Evolutionary conservation across 2,329 filamentous ascomycete genomes (phyloP).

Genomic region (Colletotrichum scovillei): DNA sequence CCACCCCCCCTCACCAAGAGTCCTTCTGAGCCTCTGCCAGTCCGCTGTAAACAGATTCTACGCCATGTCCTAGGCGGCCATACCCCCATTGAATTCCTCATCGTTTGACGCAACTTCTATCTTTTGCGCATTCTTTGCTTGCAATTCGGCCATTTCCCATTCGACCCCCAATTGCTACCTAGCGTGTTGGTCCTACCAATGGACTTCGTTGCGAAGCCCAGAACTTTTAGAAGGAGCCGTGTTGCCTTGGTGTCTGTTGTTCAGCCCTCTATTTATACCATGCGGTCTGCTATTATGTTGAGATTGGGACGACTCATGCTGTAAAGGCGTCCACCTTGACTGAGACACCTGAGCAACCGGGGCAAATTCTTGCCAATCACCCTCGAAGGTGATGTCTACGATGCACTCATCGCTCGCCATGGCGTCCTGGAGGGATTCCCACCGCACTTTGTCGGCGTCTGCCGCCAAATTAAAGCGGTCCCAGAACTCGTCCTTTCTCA

Average conservation of each 20-base stretch:
- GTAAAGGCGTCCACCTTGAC: neutral
- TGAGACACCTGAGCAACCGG: neutral
- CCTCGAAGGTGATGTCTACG: slow-evolving; percentile 29
- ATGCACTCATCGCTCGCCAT: slow-evolving; percentile 30
- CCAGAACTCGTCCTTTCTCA: slow-evolving; percentile 27
- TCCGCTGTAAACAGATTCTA: neutral
- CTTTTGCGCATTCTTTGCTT: neutral
- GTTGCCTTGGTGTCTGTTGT: neutral
- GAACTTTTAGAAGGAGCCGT: neutral
- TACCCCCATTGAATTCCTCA: neutral
- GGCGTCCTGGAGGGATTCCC: slow-evolving; percentile 22
- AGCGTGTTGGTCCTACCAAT: neutral
- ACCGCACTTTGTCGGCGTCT: slow-evolving; percentile 14
- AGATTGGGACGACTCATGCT: neutral
- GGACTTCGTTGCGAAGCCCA: slow-evolving; percentile 21
- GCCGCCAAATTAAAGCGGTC: slow-evolving; percentile 1
- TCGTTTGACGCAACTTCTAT: neutral
- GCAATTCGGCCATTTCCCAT: neutral
- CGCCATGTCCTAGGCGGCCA: neutral
- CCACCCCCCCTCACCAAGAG: neutral
- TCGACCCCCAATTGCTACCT: neutral
- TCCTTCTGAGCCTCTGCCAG: neutral
- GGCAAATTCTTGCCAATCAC: slow-evolving; percentile 9
- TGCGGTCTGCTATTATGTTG: neutral
- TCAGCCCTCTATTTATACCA: neutral